A percentile compares a stretch with the other conserved stretches of the same genome.
These are phyloP conservation scores for Spinellus fusiger DNA, from an alignment of 192 early-diverging fungal genomes.

Conservation along the genomic window DNA sequence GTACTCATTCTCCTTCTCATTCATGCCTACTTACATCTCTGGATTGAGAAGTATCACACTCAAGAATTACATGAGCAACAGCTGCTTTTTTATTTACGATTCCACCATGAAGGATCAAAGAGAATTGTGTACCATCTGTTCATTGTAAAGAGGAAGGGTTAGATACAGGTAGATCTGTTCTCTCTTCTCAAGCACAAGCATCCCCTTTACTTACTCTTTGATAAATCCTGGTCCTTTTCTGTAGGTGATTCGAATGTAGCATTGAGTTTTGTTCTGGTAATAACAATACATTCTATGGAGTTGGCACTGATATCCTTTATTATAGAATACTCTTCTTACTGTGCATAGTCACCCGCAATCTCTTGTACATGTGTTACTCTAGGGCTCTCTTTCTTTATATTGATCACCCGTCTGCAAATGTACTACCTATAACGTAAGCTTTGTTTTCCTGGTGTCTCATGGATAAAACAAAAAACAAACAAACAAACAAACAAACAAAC, in stretches of 20 bases:
- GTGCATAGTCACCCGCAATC: conserved; percentile 16
- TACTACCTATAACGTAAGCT: neutral
- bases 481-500: neutral
- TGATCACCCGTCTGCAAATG: conserved; percentile 1
- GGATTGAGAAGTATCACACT: conserved; percentile 23
- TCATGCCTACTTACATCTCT: conserved; percentile 13
- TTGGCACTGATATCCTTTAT: no score
- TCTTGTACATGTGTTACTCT: conserved; percentile 1
- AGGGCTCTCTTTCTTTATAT: neutral
- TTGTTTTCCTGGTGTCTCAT: no score
- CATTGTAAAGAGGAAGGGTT: neutral
- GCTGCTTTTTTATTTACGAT: conserved; percentile 4
- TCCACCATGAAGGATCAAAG: conserved; percentile 19
- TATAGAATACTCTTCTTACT: neutral
- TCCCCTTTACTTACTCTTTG: conserved; percentile 12
- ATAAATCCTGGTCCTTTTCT: conserved; percentile 8
- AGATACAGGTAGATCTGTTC: neutral
- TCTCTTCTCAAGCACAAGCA: neutral
- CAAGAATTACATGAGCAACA: conserved; percentile 20
- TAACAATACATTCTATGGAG: neutral
- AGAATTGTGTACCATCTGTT: conserved; percentile 21
- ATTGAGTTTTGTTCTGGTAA: neutral
- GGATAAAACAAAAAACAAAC: no score
- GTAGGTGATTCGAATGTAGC: conserved; percentile 2
- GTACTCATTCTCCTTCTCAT: neutral